Conservation (phyloP, 2,329 filamentous ascomycete genomes). For the Aspergillus udagawae region DNA sequence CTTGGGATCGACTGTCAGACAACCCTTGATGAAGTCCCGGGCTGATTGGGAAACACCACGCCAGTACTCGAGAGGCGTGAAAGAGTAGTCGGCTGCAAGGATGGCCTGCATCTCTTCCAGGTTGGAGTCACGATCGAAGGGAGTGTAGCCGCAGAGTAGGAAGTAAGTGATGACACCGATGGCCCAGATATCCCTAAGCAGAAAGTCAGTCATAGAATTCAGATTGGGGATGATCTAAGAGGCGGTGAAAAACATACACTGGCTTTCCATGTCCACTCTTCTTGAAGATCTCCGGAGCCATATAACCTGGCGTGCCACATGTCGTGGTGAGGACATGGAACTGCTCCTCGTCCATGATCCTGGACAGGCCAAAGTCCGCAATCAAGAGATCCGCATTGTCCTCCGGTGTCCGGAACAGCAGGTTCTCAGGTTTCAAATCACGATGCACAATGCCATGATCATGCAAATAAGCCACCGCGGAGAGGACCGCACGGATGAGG, state of each 20-base stretch:
- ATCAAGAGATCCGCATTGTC: conserved; percentile 97
- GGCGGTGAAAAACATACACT: conserved; percentile 54
- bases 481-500: conserved; percentile 88
- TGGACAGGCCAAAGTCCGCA: conserved; percentile 89
- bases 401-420: conserved; percentile 93
- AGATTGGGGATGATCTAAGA: background rate
- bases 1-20: conserved; percentile 83
- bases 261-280: conserved; percentile 97
- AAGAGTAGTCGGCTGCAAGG: conserved; percentile 91
- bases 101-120: conserved; percentile 99
- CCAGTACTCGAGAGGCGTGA: conserved; percentile 95
- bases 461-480: conserved; percentile 96
- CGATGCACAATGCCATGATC: conserved; percentile 98
- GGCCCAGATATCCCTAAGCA: conserved; percentile 79
- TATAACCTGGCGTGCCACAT: conserved; percentile 96
- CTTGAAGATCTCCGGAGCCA: conserved; percentile 99
- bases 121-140: conserved; percentile 95
- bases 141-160: conserved; percentile 93
- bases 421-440: conserved; percentile 94
- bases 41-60: conserved; percentile 80
- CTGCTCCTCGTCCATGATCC: conserved; percentile 98
- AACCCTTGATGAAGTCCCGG: conserved; percentile 87
- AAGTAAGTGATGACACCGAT: conserved; percentile 99
- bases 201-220: background rate
- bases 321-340: conserved; percentile 98